Base-by-base conservation (phyloP, 768 basidiomycete species). In the Calocybe gangraenosa region DNA sequence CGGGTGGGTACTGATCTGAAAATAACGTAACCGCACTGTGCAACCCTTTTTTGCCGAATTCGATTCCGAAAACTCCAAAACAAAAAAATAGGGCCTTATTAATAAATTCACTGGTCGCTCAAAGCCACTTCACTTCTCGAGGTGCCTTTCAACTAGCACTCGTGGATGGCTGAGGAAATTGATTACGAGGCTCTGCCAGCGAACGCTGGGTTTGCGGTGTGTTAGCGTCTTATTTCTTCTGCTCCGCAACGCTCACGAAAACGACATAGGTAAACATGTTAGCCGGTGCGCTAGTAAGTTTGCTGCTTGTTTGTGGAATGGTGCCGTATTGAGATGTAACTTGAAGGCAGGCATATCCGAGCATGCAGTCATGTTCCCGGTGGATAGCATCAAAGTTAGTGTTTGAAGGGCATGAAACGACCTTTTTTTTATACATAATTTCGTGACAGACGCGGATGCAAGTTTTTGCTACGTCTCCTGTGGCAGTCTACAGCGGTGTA, bases 351-450 rank as follows among this genome's bases (percentile, higher is more conserved):
- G 96, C 49, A 98, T 99, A 56, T 93, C 94, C 43, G 96, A 99
- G 65, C 96, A 99, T 69, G 89, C 93, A 22, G 92, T 96, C 62
- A 98, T 99, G 87, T 99, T 90, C 63, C 96, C 96, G 4, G 72
- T 98, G 51, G 96, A 99, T 70, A 95, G 92, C 59, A 97, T 99
- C 63, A 99, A 99, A 77, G 96, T 90, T 47, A 48, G 84, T 68
- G 9, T 37, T 11, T 48, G 9, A 40, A 19, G 21, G 25, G 11
- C 25, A 28, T 11, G 25, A 11, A 28, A 28, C 25, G 25, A 28
- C 25, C 25, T 5, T 11, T 11, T 28, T 28, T n/a, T n/a, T n/a
- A n/a, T n/a, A n/a, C n/a, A 28, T 11, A 49, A 38, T 34, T 1
- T 4, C 34, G 15, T 44, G 8, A 15, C 58, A 99, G 96, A 98